These are phyloP conservation scores for Cornus suecica DNA, from an alignment of 148 eudicot genomes.

Conservation along the genomic window DNA sequence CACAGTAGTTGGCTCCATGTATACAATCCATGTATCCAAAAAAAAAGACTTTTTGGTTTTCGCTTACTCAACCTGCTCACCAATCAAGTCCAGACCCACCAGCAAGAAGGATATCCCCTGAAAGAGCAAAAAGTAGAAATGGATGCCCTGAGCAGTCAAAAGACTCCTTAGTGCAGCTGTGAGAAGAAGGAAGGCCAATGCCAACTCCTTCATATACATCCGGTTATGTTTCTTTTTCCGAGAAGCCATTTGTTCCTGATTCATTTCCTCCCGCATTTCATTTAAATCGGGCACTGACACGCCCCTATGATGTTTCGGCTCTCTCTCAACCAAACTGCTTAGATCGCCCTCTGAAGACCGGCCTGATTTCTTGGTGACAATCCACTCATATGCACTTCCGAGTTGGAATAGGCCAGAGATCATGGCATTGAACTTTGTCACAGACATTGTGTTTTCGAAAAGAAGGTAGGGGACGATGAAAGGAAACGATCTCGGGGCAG, in stretches of 20 bases:
- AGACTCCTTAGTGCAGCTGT: slow-evolving; percentile 90
- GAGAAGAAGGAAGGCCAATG: slow-evolving; percentile 72
- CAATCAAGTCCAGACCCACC: slow-evolving; percentile 91
- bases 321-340: slow-evolving; percentile 45
- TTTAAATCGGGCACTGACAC: slow-evolving; percentile 50
- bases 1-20: slow-evolving; percentile 11
- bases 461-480: slow-evolving; percentile 94
- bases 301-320: slow-evolving; percentile 44
- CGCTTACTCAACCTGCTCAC: slow-evolving; percentile 72
- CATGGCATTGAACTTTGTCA: slow-evolving; percentile 98
- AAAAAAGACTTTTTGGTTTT: slow-evolving; percentile 16
- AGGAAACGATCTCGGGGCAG: slow-evolving; percentile 94
- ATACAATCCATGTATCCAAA: slow-evolving; percentile 24
- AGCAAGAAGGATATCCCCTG: slow-evolving; percentile 89
- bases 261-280: slow-evolving; percentile 55
- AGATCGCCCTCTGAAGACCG: slow-evolving; percentile 97
- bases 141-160: slow-evolving; percentile 93
- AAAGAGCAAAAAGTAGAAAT: slow-evolving; percentile 94
- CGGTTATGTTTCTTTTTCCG: slow-evolving; percentile 76
- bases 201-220: slow-evolving; percentile 81
- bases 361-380: slow-evolving; percentile 95
- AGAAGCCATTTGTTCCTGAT: slow-evolving; percentile 29
- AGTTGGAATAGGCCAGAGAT: slow-evolving; percentile 92
- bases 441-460: slow-evolving; percentile 98
- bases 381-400: slow-evolving; percentile 95